Percentiles rank a stretch among this genome's conserved stretches.
These are phyloP conservation scores for Fusarium longipes DNA, from an alignment of 2,329 filamentous ascomycete species.

Conservation along the genomic window DNA sequence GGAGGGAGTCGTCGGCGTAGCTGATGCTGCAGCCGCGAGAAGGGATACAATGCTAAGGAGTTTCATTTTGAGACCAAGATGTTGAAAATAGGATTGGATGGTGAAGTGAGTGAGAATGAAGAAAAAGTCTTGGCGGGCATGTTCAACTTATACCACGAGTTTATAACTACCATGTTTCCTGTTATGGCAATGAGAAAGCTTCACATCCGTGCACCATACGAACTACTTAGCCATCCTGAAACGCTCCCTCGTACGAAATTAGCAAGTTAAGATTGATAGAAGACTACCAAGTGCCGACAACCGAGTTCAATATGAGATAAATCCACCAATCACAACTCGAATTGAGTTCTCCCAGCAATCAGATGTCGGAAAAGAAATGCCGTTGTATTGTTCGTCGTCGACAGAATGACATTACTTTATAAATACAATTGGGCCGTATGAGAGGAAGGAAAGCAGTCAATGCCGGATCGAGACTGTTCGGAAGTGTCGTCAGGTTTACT, in stretches of 20 bases:
- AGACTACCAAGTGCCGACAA: slow-evolving; percentile 30
- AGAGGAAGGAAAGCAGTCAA: background rate
- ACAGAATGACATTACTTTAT: slow-evolving; percentile 1
- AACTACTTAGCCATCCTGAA: slow-evolving; percentile 20
- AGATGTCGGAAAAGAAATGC: background rate
- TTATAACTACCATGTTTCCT: background rate
- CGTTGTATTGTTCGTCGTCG: slow-evolving; percentile 11
- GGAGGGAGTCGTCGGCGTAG: slow-evolving; percentile 43
- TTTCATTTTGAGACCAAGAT: slow-evolving; percentile 37
- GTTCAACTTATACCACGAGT: slow-evolving; percentile 20
- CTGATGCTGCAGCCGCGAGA: slow-evolving; percentile 46
- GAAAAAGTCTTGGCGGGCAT: slow-evolving; percentile 3
- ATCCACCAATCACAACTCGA: slow-evolving; percentile 26
- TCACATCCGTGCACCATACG: slow-evolving; percentile 1
- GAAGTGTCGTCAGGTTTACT: background rate
- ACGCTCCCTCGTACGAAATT: slow-evolving; percentile 13
- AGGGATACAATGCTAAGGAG: slow-evolving; percentile 42
- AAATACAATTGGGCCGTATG: background rate
- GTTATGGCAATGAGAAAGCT: background rate
- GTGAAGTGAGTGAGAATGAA: background rate
- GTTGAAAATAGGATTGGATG: background rate
- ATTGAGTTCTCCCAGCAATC: slow-evolving; percentile 35
- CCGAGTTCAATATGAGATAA: slow-evolving; percentile 4
- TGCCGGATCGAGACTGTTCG: background rate
- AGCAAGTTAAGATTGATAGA: slow-evolving; percentile 9